These are phyloP conservation scores for Penicillium parvum DNA, from an alignment of 495 filamentous ascomycete genomes.

Conservation along the genomic window DNA sequence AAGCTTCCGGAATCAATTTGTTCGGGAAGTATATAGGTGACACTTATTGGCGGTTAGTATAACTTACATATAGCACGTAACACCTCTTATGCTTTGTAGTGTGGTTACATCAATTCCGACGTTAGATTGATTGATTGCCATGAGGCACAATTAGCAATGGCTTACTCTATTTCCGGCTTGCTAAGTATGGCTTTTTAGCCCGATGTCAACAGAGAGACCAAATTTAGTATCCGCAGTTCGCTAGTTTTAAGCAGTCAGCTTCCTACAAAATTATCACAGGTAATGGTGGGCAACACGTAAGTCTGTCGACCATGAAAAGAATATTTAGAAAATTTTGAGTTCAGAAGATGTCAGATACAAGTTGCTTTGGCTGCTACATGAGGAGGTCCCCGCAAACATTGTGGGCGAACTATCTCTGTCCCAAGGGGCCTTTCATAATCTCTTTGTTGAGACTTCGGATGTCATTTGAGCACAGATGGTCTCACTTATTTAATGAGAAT, in stretches of 20 bases:
- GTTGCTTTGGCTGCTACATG: too few relatives aligned
- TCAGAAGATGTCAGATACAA: too few relatives aligned
- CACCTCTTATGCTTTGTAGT: not conserved
- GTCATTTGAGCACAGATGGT: not conserved
- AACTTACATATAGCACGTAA: constrained; percentile 9
- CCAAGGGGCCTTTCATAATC: not conserved
- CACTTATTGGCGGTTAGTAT: constrained; percentile 12
- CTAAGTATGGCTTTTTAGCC: constrained; percentile 1
- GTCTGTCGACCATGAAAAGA: not conserved
- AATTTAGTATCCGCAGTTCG: constrained; percentile 7
- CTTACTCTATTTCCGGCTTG: not conserved
- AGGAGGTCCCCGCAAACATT: not conserved
- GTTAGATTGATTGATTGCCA: not conserved
- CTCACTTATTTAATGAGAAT: constrained; percentile 1
- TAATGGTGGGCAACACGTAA: too few relatives aligned
- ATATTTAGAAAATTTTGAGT: not conserved
- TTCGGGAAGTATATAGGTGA: not conserved
- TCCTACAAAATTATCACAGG: too few relatives aligned
- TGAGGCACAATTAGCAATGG: not conserved
- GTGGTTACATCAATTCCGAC: constrained; percentile 6
- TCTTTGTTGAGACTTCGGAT: not conserved
- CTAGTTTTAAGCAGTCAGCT: not conserved
- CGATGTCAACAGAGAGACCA: constrained; percentile 18
- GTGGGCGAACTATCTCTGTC: not conserved
- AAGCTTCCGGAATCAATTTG: not conserved